Percentiles rank a stretch among this genome's conserved stretches.
Evolutionary conservation across 768 basidiomycete genomes (phyloP).

Genomic region (button mushroom (Agaricus bisporus)): DNA sequence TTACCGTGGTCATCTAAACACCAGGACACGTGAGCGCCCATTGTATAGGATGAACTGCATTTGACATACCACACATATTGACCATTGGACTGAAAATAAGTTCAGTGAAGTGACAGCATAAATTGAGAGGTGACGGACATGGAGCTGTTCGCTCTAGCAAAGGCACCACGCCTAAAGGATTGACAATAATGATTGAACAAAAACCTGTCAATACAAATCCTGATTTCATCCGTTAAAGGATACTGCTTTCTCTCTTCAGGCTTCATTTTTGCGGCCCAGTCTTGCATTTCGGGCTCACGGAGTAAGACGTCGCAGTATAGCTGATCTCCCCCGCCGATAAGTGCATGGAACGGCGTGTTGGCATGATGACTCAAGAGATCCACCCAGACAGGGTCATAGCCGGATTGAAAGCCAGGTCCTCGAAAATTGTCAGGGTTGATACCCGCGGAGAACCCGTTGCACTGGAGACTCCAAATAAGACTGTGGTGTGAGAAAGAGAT

Average conservation of each 20-base stretch:
- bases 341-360: slow-evolving; percentile 77
- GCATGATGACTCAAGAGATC: slow-evolving; percentile 85
- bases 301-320: slow-evolving; percentile 83
- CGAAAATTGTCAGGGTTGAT: slow-evolving; percentile 86
- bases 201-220: slow-evolving; percentile 74
- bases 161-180: slow-evolving; percentile 80
- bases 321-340: slow-evolving; percentile 94
- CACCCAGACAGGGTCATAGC: slow-evolving; percentile 90
- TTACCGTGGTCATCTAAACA: slow-evolving; percentile 74
- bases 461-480: slow-evolving; percentile 33
- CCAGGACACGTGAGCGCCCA: neutral
- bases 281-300: slow-evolving; percentile 83
- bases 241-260: slow-evolving; percentile 51
- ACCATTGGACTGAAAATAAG: slow-evolving; percentile 61
- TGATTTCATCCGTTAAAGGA: slow-evolving; percentile 67
- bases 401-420: slow-evolving; percentile 71
- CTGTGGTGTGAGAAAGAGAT: neutral
- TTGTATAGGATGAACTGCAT: neutral
- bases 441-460: slow-evolving; percentile 86
- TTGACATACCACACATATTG: slow-evolving; percentile 70
- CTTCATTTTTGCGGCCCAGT: slow-evolving; percentile 67
- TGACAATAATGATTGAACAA: slow-evolving; percentile 91
- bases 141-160: slow-evolving; percentile 83
- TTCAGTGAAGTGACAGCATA: neutral
- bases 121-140: slow-evolving; percentile 51